Conservation (phyloP, 768 basidiomycete genomes). For the Rhodotorula kratochvilovae region DNA sequence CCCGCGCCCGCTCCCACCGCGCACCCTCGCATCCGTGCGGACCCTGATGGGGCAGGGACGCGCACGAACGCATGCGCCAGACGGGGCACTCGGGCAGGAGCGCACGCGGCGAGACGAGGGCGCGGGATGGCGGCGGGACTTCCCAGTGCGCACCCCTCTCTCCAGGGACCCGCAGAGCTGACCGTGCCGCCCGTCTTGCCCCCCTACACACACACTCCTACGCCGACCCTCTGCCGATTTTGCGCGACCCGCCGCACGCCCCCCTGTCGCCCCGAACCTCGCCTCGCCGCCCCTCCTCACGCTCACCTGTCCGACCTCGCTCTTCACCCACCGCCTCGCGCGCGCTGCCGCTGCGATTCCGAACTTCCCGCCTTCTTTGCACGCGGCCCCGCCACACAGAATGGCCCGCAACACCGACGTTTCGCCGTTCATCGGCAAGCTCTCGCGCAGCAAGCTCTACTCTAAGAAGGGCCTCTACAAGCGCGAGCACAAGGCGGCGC, state of each 20-base stretch:
- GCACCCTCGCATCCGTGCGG: neutral
- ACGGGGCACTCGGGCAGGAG: too few species aligned
- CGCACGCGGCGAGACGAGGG: too few species aligned
- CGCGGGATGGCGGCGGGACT: too few species aligned
- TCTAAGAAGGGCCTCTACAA: slow-evolving; percentile 79
- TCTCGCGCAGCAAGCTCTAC: slow-evolving; percentile 75
- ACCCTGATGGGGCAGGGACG: too few species aligned
- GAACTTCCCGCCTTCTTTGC: too few species aligned
- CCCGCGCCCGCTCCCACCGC: neutral
- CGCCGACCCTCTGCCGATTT: neutral
- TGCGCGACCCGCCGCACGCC: neutral
- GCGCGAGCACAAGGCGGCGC: slow-evolving; percentile 62
- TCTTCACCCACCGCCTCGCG: too few species aligned
- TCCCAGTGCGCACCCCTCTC: neutral
- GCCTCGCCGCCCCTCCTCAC: too few species aligned
- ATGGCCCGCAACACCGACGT: slow-evolving; percentile 61
- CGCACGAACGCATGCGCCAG: too few species aligned
- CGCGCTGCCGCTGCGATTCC: neutral
- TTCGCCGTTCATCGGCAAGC: slow-evolving; percentile 71
- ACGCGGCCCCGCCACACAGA: neutral
- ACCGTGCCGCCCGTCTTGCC: neutral
- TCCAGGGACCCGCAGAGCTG: neutral
- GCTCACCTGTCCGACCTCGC: too few species aligned
- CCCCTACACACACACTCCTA: neutral
- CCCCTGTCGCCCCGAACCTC: too few species aligned